Evolutionary conservation across 371 early-diverging fungal species (phyloP), one percentile per base, ranked within the genome.

Genomic region (Mucor circinelloides): DNA sequence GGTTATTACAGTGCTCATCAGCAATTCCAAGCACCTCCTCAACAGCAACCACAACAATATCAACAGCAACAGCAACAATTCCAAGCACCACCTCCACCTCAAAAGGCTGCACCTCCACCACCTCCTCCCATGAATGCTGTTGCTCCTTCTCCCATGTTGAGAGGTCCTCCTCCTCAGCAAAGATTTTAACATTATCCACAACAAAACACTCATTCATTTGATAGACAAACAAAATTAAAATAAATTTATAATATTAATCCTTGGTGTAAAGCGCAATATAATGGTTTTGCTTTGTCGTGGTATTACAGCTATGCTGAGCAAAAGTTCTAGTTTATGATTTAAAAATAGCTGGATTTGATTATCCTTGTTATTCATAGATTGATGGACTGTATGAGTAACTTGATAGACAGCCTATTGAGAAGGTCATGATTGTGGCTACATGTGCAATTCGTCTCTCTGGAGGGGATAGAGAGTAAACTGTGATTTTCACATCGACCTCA

Each of bases 1-100:
- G 56, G 58, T 17, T 68, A 63, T 30, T 68, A 63, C 23, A 68
- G 69, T 63, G 69, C 69, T 17, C 63, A 52, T 50, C 64, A 68
- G 21, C 69, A 68, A n/a, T 50, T 50, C 50, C 50, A 50, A 25
- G 50, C 3, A 50, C 48, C 48, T 21, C 66, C 59, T 21, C 46
- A 46, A 44, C 60, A 60, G 17, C 40, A 58, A 38, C 58, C 40
- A 17, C 40, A 40, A 12, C 58, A 38, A 38, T n/a, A 2, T 4
- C 59, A 19, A 40, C 38, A 23, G 42, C 46, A 40, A 3, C 61
- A 56, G n/a, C 61, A 67, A 30, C 61, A 60, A 42, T 56, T 31
- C 32, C 56, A 56, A 56, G n/a, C 56, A n/a, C 17, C 21, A 15
- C 65, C 57, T 44, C 44, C 21, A 6, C 54, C 40, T 28, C 6